Base-by-base conservation (phyloP, 2,329 filamentous ascomycete species). In the Xylariales sp. region DNA sequence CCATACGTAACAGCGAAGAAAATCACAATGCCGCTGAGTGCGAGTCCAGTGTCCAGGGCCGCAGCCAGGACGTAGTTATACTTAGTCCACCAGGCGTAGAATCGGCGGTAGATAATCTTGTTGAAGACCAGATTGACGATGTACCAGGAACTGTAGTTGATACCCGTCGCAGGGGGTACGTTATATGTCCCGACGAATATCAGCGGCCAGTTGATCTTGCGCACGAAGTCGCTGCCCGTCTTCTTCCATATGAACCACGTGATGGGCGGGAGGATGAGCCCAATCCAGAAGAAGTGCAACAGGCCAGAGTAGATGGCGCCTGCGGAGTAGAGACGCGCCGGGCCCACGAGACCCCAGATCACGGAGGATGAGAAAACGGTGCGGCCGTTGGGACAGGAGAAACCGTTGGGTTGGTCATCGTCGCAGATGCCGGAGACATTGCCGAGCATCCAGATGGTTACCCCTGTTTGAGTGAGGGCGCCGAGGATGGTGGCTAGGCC, bases 301-400 rank as follows among this genome's bases (percentile, higher is more conserved):
- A 75, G 54, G 1, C 59, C 53, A 3, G 63, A 65, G 51, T 74
- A 74, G 31, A 73, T 70, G 36, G 61, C 58, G 4, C 70, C 71
- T 11, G 57, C 57, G 4, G 63, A 67, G 55, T 71, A 74, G 2
- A 74, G 59, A 11, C 71, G 62, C 2, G 59, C 57, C 0, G 73
- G 74, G 2, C 74, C 73, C 12, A 76, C 66, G n/a, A 66, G 62
- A 32, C 68, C 74, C 71, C 71, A 75, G 42, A 74, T 65, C 11
- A 74, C 59, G 1, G 66, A 69, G 1, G 68, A 66, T 3, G 66
- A 72, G 48, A 66, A 71, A 4, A 69, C 64, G n/a, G 67, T 68
- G n/a, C 67, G 62, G 6, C 68, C 70, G 44, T 65, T 62, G 11
- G 70, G 70, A 47, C 73, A 76, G 15, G 63, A 66, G 52, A 73